phyloP scores from a whole-genome alignment of 495 filamentous ascomycete species.

The Halenospora varia region DNA sequence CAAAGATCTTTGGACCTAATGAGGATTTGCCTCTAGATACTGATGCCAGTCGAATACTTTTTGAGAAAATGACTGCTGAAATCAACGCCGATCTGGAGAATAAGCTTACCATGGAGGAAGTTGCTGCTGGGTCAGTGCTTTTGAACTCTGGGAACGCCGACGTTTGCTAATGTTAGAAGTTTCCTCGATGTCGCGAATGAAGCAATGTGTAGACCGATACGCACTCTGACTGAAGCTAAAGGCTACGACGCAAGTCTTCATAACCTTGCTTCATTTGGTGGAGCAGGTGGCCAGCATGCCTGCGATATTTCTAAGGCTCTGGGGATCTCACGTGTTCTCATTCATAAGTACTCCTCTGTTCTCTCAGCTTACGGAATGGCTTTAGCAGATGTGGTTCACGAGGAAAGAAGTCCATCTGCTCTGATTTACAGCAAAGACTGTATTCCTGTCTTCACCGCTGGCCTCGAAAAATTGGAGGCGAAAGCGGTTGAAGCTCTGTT shows the following conservation, averaged over 20 bases:
- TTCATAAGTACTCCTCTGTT: conserved; percentile 92
- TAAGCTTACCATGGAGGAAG: conserved; percentile 78
- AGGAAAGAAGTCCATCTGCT: conserved; percentile 76
- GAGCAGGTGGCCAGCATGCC: conserved; percentile 93
- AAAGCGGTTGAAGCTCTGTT: conserved; percentile 61
- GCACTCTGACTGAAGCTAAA: conserved; percentile 88
- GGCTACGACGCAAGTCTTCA: conserved; percentile 90
- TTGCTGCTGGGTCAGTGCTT: conserved; percentile 82
- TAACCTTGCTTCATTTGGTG: conserved; percentile 86
- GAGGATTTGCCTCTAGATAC: conserved; percentile 84
- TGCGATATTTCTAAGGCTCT: conserved; percentile 87
- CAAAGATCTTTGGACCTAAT: conserved; percentile 91
- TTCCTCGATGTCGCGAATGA: conserved; percentile 95
- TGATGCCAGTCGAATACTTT: conserved; percentile 69
- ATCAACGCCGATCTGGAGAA: conserved; percentile 61
- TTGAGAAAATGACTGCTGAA: conserved; percentile 71
- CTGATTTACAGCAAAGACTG: conserved; percentile 46
- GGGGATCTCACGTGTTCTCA: conserved; percentile 82
- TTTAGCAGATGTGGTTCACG: conserved; percentile 90
- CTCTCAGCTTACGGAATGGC: conserved; percentile 97
- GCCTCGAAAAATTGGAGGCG: conserved; percentile 44
- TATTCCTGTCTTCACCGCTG: too few species aligned
- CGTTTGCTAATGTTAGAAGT: too few species aligned
- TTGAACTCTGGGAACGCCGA: too few species aligned
- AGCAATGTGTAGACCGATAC: conserved; percentile 90